phyloP scores from a whole-genome alignment of 202 grass and related monocot species.

The Zoysia matrella region DNA sequence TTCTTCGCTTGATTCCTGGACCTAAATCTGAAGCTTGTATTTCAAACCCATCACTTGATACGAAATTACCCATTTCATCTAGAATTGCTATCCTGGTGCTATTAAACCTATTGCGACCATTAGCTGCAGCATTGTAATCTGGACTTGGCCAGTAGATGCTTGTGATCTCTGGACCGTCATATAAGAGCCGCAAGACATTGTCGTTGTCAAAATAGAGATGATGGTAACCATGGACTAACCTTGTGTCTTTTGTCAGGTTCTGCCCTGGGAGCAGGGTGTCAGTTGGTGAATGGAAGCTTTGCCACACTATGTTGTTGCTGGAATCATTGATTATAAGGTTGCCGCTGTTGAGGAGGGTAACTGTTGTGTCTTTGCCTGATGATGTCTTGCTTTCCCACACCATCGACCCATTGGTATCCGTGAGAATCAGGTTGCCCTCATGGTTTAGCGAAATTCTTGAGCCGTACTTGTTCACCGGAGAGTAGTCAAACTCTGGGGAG shows the following conservation, averaged over 20 bases:
- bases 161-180: conserved; percentile 55
- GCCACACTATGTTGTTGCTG: conserved; percentile 29
- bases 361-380: conserved; percentile 40
- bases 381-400: conserved; percentile 67
- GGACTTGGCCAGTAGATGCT: conserved; percentile 78
- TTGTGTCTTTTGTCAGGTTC: conserved; percentile 42
- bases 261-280: conserved; percentile 58
- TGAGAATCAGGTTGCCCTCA: conserved; percentile 58
- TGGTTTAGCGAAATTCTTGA: conserved; percentile 51
- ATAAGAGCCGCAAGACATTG: conserved; percentile 57
- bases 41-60: conserved; percentile 43
- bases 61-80: conserved; percentile 39
- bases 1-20: conserved; percentile 48
- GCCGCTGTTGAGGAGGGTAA: conserved; percentile 59
- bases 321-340: conserved; percentile 54
- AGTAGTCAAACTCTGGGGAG: conserved; percentile 23
- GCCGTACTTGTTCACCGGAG: conserved; percentile 55
- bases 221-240: conserved; percentile 39
- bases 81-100: conserved; percentile 47
- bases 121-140: conserved; percentile 39
- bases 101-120: conserved; percentile 60
- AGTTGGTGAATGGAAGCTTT: conserved; percentile 70
- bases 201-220: conserved; percentile 62
- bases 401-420: conserved; percentile 51
- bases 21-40: conserved; percentile 56